A percentile compares a stretch with the other conserved stretches of the same genome.
Conservation (phyloP, 75 land plant species). For the Selaginella moellendorffii region DNA sequence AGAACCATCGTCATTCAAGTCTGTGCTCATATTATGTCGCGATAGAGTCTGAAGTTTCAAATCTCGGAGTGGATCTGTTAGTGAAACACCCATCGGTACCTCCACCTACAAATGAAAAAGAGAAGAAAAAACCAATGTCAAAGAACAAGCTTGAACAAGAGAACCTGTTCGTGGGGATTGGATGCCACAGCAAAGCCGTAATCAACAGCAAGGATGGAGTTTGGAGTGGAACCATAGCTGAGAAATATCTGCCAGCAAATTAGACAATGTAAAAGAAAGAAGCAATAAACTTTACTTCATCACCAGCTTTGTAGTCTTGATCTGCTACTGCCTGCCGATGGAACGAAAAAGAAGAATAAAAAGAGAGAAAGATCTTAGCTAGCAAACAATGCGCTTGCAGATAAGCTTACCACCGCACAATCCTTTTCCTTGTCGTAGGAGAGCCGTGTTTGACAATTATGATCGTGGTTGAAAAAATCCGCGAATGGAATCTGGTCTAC, state of each 20-base stretch:
- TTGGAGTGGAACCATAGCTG: slow-evolving; percentile 72
- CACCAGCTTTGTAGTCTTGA: slow-evolving; percentile 45
- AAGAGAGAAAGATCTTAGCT: no score
- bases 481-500: slow-evolving; percentile 72
- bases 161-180: slow-evolving; percentile 77
- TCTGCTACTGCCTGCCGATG: slow-evolving; percentile 79
- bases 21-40: neutral
- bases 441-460: slow-evolving; percentile 42
- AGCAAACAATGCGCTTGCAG: no score
- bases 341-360: no score
- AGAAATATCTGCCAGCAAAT: slow-evolving; percentile 42
- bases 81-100: neutral
- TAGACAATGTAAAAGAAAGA: neutral
- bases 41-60: neutral
- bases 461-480: slow-evolving; percentile 85
- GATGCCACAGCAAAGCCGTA: slow-evolving; percentile 67
- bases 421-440: slow-evolving; percentile 47
- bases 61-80: neutral
- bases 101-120: neutral
- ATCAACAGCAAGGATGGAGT: slow-evolving; percentile 70
- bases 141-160: no score
- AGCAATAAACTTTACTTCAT: slow-evolving; percentile 33
- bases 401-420: slow-evolving; percentile 52
- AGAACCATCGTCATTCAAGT: neutral
- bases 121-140: no score